Percentiles rank a stretch among this genome's conserved stretches.
phyloP scores from a whole-genome alignment of 2,329 filamentous ascomycete genomes.

The Colletotrichum sp. region DNA sequence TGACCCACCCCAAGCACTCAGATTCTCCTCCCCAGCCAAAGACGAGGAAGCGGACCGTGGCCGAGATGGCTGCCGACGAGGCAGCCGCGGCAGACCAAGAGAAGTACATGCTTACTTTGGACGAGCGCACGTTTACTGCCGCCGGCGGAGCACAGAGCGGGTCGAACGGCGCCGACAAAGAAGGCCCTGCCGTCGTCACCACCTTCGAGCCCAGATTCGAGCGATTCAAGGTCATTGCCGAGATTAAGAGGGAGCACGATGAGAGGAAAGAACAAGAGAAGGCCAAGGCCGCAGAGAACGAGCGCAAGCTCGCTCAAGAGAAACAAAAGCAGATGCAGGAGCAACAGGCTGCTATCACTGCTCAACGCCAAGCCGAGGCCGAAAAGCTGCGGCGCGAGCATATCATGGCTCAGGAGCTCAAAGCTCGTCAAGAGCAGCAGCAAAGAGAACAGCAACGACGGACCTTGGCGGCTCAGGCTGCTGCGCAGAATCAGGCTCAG shows the following conservation, averaged over 20 bases:
- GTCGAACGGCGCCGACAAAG: constrained; percentile 68
- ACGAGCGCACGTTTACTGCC: constrained; percentile 76
- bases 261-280: constrained; percentile 82
- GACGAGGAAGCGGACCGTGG: constrained; percentile 89
- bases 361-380: constrained; percentile 49
- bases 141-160: constrained; percentile 62
- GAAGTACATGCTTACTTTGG: constrained; percentile 89
- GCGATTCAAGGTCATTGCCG: constrained; percentile 88
- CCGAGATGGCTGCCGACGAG: constrained; percentile 94
- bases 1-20: constrained; percentile 79
- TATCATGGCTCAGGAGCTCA: constrained; percentile 27
- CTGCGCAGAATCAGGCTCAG: constrained; percentile 29
- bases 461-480: constrained; percentile 33
- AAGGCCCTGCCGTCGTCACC: constrained; percentile 73
- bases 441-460: constrained; percentile 40
- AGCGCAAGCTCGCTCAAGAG: constrained; percentile 55
- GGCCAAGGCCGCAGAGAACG: constrained; percentile 66
- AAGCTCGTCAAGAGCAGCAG: constrained; percentile 33
- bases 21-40: constrained; percentile 82
- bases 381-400: constrained; percentile 45
- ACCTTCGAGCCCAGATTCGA: constrained; percentile 87
- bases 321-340: constrained; percentile 51
- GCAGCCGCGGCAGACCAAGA: constrained; percentile 88
- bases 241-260: constrained; percentile 78
- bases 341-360: constrained; percentile 45